phyloP scores from a whole-genome alignment of 257 asterid species.

The Catharanthus roseus region DNA sequence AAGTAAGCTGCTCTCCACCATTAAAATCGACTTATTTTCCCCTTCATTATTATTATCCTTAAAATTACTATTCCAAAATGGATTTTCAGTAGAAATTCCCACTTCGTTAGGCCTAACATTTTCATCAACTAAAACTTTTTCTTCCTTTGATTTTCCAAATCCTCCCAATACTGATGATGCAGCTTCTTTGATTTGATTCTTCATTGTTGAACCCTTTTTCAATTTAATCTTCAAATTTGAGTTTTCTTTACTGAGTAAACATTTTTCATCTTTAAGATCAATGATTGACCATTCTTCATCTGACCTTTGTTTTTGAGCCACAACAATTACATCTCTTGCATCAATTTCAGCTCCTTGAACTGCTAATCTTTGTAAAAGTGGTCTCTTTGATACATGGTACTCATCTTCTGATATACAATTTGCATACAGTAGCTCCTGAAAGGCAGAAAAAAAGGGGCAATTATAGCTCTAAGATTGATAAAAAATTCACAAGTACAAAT shows the following conservation, averaged over 20 bases:
- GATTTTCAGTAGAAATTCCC: conserved; percentile 53
- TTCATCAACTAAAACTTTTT: conserved; percentile 17
- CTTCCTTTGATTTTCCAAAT: conserved; percentile 44
- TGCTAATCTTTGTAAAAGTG: conserved; percentile 76
- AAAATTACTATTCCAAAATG: conserved; percentile 37
- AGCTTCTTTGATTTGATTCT: conserved; percentile 53
- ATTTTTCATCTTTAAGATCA: conserved; percentile 53
- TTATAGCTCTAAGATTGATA: background rate
- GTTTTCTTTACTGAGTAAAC: conserved; percentile 20
- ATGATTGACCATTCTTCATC: conserved; percentile 70
- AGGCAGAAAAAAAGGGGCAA: background rate
- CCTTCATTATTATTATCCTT: conserved; percentile 21
- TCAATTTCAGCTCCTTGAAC: conserved; percentile 92
- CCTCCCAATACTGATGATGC: conserved; percentile 45
- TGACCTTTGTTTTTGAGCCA: conserved; percentile 30
- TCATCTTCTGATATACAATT: conserved; percentile 87
- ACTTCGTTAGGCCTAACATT: conserved; percentile 30
- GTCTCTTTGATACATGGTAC: conserved; percentile 81
- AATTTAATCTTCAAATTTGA: conserved; percentile 27
- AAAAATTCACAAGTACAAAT: background rate
- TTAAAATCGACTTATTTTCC: conserved; percentile 41
- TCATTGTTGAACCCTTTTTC: conserved; percentile 30
- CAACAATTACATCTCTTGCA: conserved; percentile 61
- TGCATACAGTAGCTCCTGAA: conserved; percentile 70
- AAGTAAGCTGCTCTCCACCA: conserved; percentile 33